Evolutionary conservation across 495 filamentous ascomycete species (phyloP).

Genomic region (Lophiostoma macrostomum): DNA sequence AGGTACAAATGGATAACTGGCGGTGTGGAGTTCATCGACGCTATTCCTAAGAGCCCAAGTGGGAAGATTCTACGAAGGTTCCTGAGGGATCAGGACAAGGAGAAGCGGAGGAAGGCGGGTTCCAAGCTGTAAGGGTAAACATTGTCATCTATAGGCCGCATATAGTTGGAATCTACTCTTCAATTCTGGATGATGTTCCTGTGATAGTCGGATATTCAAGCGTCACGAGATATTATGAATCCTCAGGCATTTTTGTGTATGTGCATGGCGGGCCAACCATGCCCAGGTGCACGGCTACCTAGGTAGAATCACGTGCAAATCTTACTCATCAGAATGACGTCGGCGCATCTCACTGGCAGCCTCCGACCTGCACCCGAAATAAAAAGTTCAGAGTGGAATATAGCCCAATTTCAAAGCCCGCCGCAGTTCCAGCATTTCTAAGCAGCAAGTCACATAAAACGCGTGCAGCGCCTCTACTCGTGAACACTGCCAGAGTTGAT

Average conservation of each 20-base stretch:
- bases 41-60: slow-evolving; percentile 83
- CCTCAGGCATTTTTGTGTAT: too few species aligned
- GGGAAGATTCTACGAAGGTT: slow-evolving; percentile 87
- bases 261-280: too few species aligned
- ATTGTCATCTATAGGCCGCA: too few species aligned
- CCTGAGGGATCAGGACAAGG: slow-evolving; percentile 76
- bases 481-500: not conserved
- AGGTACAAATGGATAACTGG: slow-evolving; percentile 88
- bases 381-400: slow-evolving; percentile 22
- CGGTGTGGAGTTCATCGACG: slow-evolving; percentile 72
- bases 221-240: too few species aligned
- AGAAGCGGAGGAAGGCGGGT: slow-evolving; percentile 55
- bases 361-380: slow-evolving; percentile 19
- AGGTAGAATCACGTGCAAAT: slow-evolving; percentile 8
- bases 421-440: slow-evolving; percentile 10
- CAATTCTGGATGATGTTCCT: not conserved
- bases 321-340: slow-evolving; percentile 19
- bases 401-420: slow-evolving; percentile 4
- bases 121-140: slow-evolving; percentile 24
- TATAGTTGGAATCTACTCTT: too few species aligned
- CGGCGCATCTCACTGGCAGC: slow-evolving; percentile 5
- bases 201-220: not conserved
- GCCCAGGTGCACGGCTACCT: too few species aligned
- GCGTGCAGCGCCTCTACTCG: not conserved
- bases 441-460: slow-evolving; percentile 7